Evolutionary conservation across 2,329 filamentous ascomycete species (phyloP), one percentile per base, ranked within the genome.

Genomic region (Venturia oleaginea): DNA sequence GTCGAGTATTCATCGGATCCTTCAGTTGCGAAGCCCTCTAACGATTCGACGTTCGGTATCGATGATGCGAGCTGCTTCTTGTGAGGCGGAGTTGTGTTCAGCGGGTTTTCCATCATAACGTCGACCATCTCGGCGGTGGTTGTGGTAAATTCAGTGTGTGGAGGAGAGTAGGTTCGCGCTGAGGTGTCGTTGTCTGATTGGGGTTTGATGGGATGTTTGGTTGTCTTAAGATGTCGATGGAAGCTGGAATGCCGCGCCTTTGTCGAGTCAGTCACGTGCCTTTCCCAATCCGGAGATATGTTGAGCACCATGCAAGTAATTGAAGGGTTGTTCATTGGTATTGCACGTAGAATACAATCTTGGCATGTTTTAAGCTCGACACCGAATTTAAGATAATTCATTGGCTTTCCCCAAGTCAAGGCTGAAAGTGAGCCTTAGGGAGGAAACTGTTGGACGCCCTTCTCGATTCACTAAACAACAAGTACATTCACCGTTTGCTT

Each of bases 1-100:
- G 88, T 92, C 62, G 90, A 91, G 77, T 99, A 99, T 76, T 97
- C 93, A 76, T 97, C 93, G 69, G 86, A 90, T 61, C 87, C 88
- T 72, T 96, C 92, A 64, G 85, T 86, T 19, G 86, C 84, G 67
- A 92, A 81, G 66, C 91, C 92, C 77, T 97, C 93, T 68, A 97
- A 86, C 70, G 89, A 88, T 75, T 96, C 92, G 77, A 96, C 88
- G 77, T 90, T 93, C 48, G 91, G 90, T 78, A 96, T 94, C 72
- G 88, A 87, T 67, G 85, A 89, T 62, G 88, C 86, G 71, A 86
- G 83, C 73, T 87, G 81, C 82, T 91, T 95, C 82, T 89, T 92
- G 79, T 92, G 89, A 76, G 89, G 87, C 74, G 86, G 83, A 77
- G 87, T 80, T 70, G 82, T 84, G 82, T 86, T 89, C 76, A 83